Evolutionary conservation across 345 rosid genomes (phyloP), one percentile per base, ranked within the genome.

Genomic region (Fremontodendron californicum): DNA sequence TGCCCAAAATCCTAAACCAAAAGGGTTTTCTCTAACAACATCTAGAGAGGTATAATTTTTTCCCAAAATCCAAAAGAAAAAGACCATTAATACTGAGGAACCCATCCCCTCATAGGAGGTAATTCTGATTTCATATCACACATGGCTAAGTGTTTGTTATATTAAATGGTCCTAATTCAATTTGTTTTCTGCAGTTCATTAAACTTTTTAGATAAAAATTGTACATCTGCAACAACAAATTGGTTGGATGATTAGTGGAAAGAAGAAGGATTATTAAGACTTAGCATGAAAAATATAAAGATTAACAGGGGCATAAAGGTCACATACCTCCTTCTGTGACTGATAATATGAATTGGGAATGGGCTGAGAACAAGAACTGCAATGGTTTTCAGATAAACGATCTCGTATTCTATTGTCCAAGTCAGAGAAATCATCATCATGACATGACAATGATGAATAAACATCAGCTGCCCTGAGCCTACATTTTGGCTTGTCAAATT

Each of bases 311-410:
- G 11, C 42, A 62, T 6, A n/a, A n/a, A 62, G 31, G 15, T 16
- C n/a, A 16, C 21, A 73, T 82, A 92, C n/a, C n/a, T n/a, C 99
- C 94, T 93, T 95, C 70, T 88, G 97, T 29, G 99, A 95, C 74
- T 93, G 99, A 81, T 87, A 93, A 74, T 84, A 88, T 73, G 82
- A 84, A 81, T 82, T 79, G 33, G 86, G 84, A 77, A 95, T 88
- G 61, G 94, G 88, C 81, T 84, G 92, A 75, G 89, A 89, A 80
- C 98, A 95, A 83, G 88, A 85, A 78, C 75, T 79, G 87, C 99
- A 95, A 73, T 66, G 77, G 80, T 88, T 90, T 85, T 90, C 96
- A 71, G 93, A 88, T 71, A 95, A 85, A 64, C 85, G 94, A 83
- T 95, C 97, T n/a, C n/a, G n/a, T n/a, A n/a, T n/a, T n/a, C n/a